These are phyloP conservation scores for Dothideomycetidae sp. DNA, from an alignment of 2,329 filamentous ascomycete species.

Conservation along the genomic window DNA sequence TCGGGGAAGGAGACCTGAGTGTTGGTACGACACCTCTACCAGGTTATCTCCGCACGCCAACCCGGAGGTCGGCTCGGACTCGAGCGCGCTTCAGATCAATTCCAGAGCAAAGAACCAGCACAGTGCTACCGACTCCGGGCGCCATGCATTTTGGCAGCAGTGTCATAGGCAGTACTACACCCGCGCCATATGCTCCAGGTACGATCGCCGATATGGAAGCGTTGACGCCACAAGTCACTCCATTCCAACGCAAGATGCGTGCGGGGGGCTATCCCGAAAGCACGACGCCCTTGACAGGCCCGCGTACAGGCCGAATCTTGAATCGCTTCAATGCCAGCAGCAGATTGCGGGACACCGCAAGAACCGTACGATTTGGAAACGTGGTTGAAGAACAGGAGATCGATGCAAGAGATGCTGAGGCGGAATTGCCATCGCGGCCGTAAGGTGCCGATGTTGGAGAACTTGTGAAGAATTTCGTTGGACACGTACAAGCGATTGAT, in stretches of 20 bases:
- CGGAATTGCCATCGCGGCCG: slow-evolving; percentile 1
- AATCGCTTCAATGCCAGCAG: slow-evolving; percentile 1
- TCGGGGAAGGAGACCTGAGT: slow-evolving; percentile 1
- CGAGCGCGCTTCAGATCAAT: slow-evolving; percentile 17
- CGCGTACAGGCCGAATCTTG: background rate
- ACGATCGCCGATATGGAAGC: slow-evolving; percentile 12
- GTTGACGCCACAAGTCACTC: slow-evolving; percentile 24
- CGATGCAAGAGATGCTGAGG: background rate
- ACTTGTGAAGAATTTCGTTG: too few species aligned
- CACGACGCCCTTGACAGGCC: slow-evolving; percentile 1
- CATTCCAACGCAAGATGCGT: slow-evolving; percentile 25
- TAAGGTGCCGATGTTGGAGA: too few species aligned
- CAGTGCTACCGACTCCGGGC: slow-evolving; percentile 5
- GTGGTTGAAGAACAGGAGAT: slow-evolving; percentile 1
- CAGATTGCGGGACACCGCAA: slow-evolving; percentile 1
- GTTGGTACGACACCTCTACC: slow-evolving; percentile 14
- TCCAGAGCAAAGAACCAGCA: slow-evolving; percentile 1
- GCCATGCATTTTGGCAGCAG: slow-evolving; percentile 6
- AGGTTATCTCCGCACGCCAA: slow-evolving; percentile 35
- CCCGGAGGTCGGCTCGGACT: slow-evolving; percentile 25
- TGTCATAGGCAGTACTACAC: slow-evolving; percentile 8
- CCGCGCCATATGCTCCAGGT: slow-evolving; percentile 8
- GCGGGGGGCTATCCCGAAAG: slow-evolving; percentile 18
- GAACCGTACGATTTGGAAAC: slow-evolving; percentile 5
- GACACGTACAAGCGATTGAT: background rate